Evolutionary conservation across 441 rosid genomes (phyloP).

Genomic region (Biscutella laevigata): DNA sequence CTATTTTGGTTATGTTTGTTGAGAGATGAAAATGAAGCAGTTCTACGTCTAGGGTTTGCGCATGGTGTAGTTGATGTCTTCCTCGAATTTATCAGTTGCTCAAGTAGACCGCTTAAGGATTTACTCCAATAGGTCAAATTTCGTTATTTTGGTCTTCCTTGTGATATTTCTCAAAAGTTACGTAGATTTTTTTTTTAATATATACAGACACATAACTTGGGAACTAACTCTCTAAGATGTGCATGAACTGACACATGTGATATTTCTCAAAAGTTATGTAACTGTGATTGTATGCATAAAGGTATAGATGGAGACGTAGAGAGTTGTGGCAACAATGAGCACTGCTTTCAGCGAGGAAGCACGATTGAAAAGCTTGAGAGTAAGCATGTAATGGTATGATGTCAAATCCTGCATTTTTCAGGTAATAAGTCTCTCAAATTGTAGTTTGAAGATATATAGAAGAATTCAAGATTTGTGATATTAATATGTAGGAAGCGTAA

Average conservation of each 20-base stretch:
- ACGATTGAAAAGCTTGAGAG: too few species aligned
- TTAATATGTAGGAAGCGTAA: too few species aligned
- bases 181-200: neutral
- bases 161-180: neutral
- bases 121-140: constrained; percentile 72
- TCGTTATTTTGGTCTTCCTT: constrained; percentile 10
- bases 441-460: too few species aligned
- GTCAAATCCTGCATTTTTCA: too few species aligned
- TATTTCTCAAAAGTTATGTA: neutral
- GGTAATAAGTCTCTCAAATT: too few species aligned
- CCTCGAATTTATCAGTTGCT: constrained; percentile 84
- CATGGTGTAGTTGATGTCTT: constrained; percentile 84
- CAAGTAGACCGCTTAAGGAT: constrained; percentile 85
- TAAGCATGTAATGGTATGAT: too few species aligned
- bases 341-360: too few species aligned
- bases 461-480: too few species aligned
- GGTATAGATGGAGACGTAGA: neutral
- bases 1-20: too few species aligned
- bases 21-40: too few species aligned
- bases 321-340: too few species aligned
- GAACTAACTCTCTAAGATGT: neutral
- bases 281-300: neutral
- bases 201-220: constrained; percentile 12
- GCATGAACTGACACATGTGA: neutral
- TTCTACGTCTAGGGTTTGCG: constrained; percentile 76